These are phyloP conservation scores for Leishmania gerbilli DNA, from an alignment of 208 protist genomes.

Conservation along the genomic window DNA sequence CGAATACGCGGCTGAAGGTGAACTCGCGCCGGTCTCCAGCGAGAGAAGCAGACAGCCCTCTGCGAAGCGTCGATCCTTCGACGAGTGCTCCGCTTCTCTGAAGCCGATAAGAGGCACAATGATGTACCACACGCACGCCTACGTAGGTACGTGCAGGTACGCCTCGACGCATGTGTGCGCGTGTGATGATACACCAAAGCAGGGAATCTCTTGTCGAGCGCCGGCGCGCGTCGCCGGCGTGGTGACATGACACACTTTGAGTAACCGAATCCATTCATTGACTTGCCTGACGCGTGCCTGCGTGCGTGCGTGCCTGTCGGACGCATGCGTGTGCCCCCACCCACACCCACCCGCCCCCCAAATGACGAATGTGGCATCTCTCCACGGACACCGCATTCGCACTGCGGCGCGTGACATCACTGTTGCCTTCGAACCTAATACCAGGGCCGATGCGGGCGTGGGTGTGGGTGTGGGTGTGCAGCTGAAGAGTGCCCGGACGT, in stretches of 20 bases:
- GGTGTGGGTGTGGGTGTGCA: neutral
- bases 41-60: neutral
- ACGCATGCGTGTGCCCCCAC: neutral
- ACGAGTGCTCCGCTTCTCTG: neutral
- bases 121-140: neutral
- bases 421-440: constrained; percentile 29
- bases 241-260: constrained; percentile 49
- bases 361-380: constrained; percentile 23
- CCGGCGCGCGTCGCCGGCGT: constrained; percentile 16
- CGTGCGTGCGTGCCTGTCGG: neutral
- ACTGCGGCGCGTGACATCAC: constrained; percentile 14
- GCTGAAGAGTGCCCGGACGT: neutral
- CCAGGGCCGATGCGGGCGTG: neutral
- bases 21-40: neutral
- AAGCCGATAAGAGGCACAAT: too few species aligned
- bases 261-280: constrained; percentile 33
- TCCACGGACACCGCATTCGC: constrained; percentile 17
- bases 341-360: neutral
- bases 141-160: neutral
- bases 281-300: neutral
- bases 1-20: too few species aligned
- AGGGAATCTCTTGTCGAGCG: constrained; percentile 49
- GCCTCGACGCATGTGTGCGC: neutral
- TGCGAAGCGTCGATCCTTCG: neutral
- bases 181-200: constrained; percentile 41